phyloP scores from a whole-genome alignment of 805 yeast species.

The Ogataea chonburiensis region DNA sequence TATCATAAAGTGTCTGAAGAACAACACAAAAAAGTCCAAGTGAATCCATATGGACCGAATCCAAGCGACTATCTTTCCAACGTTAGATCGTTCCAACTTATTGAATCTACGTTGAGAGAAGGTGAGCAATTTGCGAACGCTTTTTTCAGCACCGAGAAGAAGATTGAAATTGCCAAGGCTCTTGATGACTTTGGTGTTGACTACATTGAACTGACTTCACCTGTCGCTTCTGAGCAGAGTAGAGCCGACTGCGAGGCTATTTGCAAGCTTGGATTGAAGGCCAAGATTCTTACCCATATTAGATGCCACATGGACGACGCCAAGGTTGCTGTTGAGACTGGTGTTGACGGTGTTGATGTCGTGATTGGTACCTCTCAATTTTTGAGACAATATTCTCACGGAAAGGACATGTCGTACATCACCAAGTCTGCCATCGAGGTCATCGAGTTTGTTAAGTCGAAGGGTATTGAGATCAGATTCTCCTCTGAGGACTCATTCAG shows the following conservation, averaged over 20 bases:
- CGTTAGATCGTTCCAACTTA: constrained; percentile 51
- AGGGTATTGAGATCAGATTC: constrained; percentile 59
- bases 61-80: constrained; percentile 58
- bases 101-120: constrained; percentile 60
- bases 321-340: constrained; percentile 58
- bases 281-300: constrained; percentile 54
- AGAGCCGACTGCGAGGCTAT: constrained; percentile 58
- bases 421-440: constrained; percentile 58
- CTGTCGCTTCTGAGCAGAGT: constrained; percentile 58
- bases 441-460: constrained; percentile 58
- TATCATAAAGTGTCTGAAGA: constrained; percentile 50
- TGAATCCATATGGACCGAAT: constrained; percentile 58
- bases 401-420: constrained; percentile 60
- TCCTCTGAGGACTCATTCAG: constrained; percentile 60
- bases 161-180: constrained; percentile 58
- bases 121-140: constrained; percentile 66
- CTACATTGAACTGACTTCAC: constrained; percentile 59
- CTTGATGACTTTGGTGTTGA: constrained; percentile 61
- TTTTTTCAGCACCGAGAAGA: constrained; percentile 55
- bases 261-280: constrained; percentile 55
- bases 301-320: constrained; percentile 65
- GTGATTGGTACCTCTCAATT: constrained; percentile 61
- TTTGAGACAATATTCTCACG: constrained; percentile 55
- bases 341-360: constrained; percentile 62
- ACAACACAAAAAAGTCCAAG: constrained; percentile 34